A percentile compares a stretch with the other conserved stretches of the same genome.
Conservation (phyloP, 1,139 yeast species). For the Spathaspora jeffriesii region DNA sequence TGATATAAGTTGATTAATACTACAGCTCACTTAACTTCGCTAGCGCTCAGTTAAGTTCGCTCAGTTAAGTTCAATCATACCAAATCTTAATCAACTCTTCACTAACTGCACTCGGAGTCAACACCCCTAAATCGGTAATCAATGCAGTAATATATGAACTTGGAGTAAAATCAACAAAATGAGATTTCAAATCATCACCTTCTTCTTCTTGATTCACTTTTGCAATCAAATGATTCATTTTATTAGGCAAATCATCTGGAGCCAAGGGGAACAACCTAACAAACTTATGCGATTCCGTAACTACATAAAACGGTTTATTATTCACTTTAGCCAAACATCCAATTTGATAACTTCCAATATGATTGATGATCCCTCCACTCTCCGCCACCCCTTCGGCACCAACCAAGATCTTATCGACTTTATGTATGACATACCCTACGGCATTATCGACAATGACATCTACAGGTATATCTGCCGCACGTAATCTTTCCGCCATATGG, state of each 20-base stretch:
- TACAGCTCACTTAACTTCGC: too few relatives aligned
- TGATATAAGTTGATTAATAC: too few relatives aligned
- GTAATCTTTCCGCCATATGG: constrained; percentile 68
- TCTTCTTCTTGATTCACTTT: constrained; percentile 29
- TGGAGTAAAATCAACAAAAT: constrained; percentile 85
- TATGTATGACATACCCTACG: constrained; percentile 90
- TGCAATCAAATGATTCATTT: constrained; percentile 28
- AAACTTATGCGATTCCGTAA: constrained; percentile 94
- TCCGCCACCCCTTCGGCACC: constrained; percentile 99
- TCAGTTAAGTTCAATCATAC: constrained; percentile 88
- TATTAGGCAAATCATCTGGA: constrained; percentile 86
- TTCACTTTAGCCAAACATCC: constrained; percentile 92
- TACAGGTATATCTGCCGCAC: constrained; percentile 85
- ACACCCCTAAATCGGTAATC: constrained; percentile 93
- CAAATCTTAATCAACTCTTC: constrained; percentile 98
- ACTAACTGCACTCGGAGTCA: constrained; percentile 96
- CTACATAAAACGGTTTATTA: constrained; percentile 92
- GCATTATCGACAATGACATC: constrained; percentile 90
- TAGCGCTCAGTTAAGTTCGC: too few relatives aligned
- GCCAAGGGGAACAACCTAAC: constrained; percentile 95
- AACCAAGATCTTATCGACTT: constrained; percentile 88
- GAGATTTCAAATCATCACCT: constrained; percentile 36
- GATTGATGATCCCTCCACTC: constrained; percentile 96
- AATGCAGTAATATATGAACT: constrained; percentile 95
- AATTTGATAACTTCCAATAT: constrained; percentile 93